phyloP scores from a whole-genome alignment of 345 rosid species.

The Eucalyptus regnans region DNA sequence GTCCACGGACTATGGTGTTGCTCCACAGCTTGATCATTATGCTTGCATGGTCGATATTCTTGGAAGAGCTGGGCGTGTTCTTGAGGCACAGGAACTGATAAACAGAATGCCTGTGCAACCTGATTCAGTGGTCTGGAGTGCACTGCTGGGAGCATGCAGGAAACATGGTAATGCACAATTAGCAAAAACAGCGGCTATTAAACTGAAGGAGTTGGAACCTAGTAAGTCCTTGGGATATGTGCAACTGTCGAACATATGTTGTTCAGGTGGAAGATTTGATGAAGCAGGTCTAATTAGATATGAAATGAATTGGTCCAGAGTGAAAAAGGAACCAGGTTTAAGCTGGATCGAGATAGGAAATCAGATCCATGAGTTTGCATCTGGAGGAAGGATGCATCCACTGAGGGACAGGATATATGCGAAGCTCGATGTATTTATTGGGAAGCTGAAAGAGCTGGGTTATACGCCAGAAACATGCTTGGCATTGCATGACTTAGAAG shows the following conservation, averaged over 20 bases:
- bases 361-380: slow-evolving; percentile 60
- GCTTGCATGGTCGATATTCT: slow-evolving; percentile 81
- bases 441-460: slow-evolving; percentile 54
- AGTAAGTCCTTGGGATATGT: slow-evolving; percentile 55
- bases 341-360: slow-evolving; percentile 79
- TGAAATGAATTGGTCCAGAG: slow-evolving; percentile 52
- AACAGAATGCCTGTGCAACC: slow-evolving; percentile 67
- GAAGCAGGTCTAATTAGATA: slow-evolving; percentile 54
- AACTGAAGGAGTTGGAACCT: slow-evolving; percentile 53
- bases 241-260: slow-evolving; percentile 76
- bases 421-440: slow-evolving; percentile 35
- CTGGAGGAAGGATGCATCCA: slow-evolving; percentile 56
- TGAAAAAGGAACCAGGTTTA: slow-evolving; percentile 75
- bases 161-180: slow-evolving; percentile 58
- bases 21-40: slow-evolving; percentile 73
- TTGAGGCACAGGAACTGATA: slow-evolving; percentile 54
- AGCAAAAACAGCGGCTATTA: slow-evolving; percentile 52
- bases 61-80: slow-evolving; percentile 64
- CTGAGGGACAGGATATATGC: slow-evolving; percentile 41
- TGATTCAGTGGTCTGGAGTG: slow-evolving; percentile 83
- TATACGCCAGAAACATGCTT: slow-evolving; percentile 64
- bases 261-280: slow-evolving; percentile 49
- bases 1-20: slow-evolving; percentile 25
- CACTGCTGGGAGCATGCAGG: slow-evolving; percentile 69
- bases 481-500: slow-evolving; percentile 59